phyloP scores from a whole-genome alignment of 2,329 filamentous ascomycete genomes.

The Aspergillus clavatus region DNA sequence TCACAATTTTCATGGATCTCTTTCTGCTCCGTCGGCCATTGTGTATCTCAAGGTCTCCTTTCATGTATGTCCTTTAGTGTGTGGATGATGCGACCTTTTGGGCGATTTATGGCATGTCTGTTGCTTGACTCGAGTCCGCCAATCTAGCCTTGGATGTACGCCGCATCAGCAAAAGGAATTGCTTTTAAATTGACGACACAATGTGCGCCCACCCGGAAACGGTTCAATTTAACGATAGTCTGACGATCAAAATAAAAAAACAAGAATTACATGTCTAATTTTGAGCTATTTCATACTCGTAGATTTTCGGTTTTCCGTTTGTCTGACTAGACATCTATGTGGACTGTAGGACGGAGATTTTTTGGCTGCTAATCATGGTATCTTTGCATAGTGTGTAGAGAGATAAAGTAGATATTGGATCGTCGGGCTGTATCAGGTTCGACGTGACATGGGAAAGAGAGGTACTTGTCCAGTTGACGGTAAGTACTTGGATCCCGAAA shows the following conservation, averaged over 20 bases:
- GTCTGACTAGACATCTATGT: background rate
- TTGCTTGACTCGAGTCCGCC: slow-evolving; percentile 22
- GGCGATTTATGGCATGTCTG: slow-evolving; percentile 19
- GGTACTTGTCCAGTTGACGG: background rate
- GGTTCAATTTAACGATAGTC: slow-evolving; percentile 36
- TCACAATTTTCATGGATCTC: slow-evolving; percentile 17
- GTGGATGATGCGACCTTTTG: slow-evolving; percentile 26
- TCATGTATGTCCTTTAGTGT: slow-evolving; percentile 25
- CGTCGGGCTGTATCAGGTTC: too few species aligned
- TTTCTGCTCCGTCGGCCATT: slow-evolving; percentile 28
- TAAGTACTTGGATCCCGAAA: too few species aligned
- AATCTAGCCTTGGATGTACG: slow-evolving; percentile 32
- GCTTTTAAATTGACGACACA: slow-evolving; percentile 31
- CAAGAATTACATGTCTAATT: background rate
- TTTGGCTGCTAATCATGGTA: too few species aligned
- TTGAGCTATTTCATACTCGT: background rate
- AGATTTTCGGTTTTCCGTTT: background rate
- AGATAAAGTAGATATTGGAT: too few species aligned
- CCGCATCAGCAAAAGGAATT: slow-evolving; percentile 30
- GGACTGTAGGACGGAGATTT: background rate
- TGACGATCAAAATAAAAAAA: slow-evolving; percentile 32
- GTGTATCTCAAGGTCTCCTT: slow-evolving; percentile 23
- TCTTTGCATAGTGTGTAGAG: too few species aligned
- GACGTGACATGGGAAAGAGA: too few species aligned
- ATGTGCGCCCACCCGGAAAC: slow-evolving; percentile 27